A percentile compares a stretch with the other conserved stretches of the same genome.
Conservation (phyloP, 1,139 yeast genomes). For the Saccharomycopsis hybrid region DNA sequence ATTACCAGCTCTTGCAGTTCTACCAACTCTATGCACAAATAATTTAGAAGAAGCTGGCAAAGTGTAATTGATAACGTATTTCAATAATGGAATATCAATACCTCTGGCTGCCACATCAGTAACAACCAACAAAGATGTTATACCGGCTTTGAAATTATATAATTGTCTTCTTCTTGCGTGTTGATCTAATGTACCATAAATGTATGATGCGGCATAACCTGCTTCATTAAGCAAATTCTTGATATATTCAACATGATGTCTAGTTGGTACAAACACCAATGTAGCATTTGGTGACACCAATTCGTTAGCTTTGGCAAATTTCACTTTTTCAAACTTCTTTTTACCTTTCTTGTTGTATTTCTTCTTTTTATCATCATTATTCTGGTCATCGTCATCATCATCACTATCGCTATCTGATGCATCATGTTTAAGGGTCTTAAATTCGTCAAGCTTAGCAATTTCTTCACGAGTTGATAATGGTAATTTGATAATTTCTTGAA, state of each 20-base stretch:
- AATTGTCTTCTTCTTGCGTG: slow-evolving; percentile 89
- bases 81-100: slow-evolving; percentile 94
- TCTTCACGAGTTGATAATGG: slow-evolving; percentile 72
- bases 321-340: slow-evolving; percentile 41
- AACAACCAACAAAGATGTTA: slow-evolving; percentile 79
- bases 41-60: slow-evolving; percentile 90
- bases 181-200: slow-evolving; percentile 93
- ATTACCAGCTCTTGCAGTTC: slow-evolving; percentile 99
- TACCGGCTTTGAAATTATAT: slow-evolving; percentile 75
- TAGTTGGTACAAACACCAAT: slow-evolving; percentile 90
- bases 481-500: slow-evolving; percentile 80
- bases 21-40: slow-evolving; percentile 94
- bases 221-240: slow-evolving; percentile 61
- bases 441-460: slow-evolving; percentile 44
- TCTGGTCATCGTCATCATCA: slow-evolving; percentile 42
- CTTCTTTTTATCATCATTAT: slow-evolving; percentile 36
- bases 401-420: slow-evolving; percentile 45
- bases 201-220: slow-evolving; percentile 77
- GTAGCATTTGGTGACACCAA: slow-evolving; percentile 83
- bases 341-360: slow-evolving; percentile 29
- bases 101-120: slow-evolving; percentile 99
- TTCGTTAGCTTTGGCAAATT: slow-evolving; percentile 71
- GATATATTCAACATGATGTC: slow-evolving; percentile 94
- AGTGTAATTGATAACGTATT: slow-evolving; percentile 86
- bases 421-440: slow-evolving; percentile 37